A percentile compares a stretch with the other conserved stretches of the same genome.
These are phyloP conservation scores for Penicillium sp. DNA, from an alignment of 2,329 filamentous ascomycete genomes.

Conservation along the genomic window DNA sequence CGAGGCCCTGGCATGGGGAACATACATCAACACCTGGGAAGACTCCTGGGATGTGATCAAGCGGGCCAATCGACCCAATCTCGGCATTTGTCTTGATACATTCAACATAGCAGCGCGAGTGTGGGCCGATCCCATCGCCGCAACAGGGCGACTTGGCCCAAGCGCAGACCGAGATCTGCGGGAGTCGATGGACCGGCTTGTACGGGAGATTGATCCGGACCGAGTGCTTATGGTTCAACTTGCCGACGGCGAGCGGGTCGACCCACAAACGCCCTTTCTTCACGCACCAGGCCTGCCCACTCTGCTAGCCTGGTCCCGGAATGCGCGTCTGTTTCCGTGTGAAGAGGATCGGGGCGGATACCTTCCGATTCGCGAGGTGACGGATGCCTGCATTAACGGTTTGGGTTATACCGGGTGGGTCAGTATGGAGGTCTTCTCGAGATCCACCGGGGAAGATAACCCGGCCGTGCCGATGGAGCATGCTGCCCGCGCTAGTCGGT, in stretches of 20 bases:
- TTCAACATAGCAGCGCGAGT: conserved; percentile 72
- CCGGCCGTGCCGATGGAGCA: conserved; percentile 55
- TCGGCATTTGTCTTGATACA: conserved; percentile 72
- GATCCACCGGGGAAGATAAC: conserved; percentile 52
- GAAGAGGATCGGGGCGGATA: conserved; percentile 61
- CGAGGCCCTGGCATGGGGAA: conserved; percentile 71
- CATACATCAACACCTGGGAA: conserved; percentile 69
- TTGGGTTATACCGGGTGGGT: conserved; percentile 67
- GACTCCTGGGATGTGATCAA: conserved; percentile 66
- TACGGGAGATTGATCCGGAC: conserved; percentile 55
- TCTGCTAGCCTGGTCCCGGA: conserved; percentile 74
- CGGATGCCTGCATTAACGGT: conserved; percentile 57
- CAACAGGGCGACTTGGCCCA: conserved; percentile 47
- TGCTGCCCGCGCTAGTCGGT: conserved; percentile 45
- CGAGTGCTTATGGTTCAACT: conserved; percentile 74
- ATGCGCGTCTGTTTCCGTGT: conserved; percentile 68
- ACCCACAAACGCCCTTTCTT: conserved; percentile 52
- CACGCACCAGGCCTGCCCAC: conserved; percentile 57
- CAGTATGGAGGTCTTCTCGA: conserved; percentile 67
- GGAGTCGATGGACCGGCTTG: conserved; percentile 55
- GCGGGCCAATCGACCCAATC: conserved; percentile 65
- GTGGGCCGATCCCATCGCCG: conserved; percentile 63
- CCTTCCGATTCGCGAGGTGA: conserved; percentile 61
- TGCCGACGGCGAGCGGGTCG: conserved; percentile 67
- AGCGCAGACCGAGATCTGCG: conserved; percentile 56